These are phyloP conservation scores for Geosmithia flava DNA, from an alignment of 2,329 filamentous ascomycete genomes.

Conservation along the genomic window DNA sequence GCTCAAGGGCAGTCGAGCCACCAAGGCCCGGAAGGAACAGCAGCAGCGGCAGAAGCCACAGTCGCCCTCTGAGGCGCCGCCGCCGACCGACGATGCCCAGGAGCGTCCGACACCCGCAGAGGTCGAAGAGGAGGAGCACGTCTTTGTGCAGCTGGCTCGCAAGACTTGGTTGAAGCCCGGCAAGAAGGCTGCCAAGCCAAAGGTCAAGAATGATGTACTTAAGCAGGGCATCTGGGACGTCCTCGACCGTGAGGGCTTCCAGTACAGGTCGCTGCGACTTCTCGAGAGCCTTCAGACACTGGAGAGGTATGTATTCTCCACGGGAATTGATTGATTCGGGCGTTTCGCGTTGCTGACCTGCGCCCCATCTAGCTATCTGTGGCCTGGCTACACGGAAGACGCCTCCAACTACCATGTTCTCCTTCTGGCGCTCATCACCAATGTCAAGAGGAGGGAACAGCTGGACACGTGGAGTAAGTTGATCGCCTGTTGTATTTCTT, in stretches of 20 bases:
- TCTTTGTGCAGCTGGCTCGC: slow-evolving; percentile 66
- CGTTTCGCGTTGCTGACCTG: background rate
- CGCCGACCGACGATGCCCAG: slow-evolving; percentile 18
- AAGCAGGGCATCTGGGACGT: slow-evolving; percentile 84
- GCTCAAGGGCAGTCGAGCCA: slow-evolving; percentile 38
- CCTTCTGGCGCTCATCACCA: slow-evolving; percentile 72
- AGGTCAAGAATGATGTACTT: slow-evolving; percentile 73
- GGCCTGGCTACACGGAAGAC: slow-evolving; percentile 84
- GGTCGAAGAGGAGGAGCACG: slow-evolving; percentile 58
- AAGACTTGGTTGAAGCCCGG: slow-evolving; percentile 69
- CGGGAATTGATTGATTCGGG: background rate
- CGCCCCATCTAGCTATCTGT: slow-evolving; percentile 56
- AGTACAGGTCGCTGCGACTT: slow-evolving; percentile 62
- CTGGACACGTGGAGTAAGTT: slow-evolving; percentile 75
- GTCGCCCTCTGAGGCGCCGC: slow-evolving; percentile 15
- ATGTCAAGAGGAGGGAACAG: slow-evolving; percentile 78
- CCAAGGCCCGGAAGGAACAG: slow-evolving; percentile 16
- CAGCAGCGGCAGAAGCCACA: background rate
- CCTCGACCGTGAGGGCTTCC: slow-evolving; percentile 70
- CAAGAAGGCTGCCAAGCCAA: slow-evolving; percentile 49
- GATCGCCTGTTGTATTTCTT: background rate
- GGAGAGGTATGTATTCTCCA: slow-evolving; percentile 49
- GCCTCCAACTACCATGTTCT: slow-evolving; percentile 87
- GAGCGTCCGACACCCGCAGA: slow-evolving; percentile 44
- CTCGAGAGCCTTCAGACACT: slow-evolving; percentile 85